Percentiles rank a stretch among this genome's conserved stretches.
phyloP scores from a whole-genome alignment of 2,329 filamentous ascomycete species.

The Neopestalotiopsis rosae region DNA sequence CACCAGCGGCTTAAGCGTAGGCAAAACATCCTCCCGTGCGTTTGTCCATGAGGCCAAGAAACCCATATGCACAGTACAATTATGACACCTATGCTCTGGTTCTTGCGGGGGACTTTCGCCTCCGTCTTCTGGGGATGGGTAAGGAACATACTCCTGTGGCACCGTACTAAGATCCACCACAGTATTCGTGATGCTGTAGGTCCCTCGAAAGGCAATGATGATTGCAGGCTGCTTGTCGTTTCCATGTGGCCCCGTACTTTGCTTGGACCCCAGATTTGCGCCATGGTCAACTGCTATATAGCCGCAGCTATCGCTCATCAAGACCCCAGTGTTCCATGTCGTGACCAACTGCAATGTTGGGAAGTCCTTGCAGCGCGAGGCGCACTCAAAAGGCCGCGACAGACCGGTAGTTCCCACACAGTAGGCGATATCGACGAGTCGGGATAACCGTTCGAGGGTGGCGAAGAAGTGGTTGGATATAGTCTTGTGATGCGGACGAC shows the following conservation, averaged over 20 bases:
- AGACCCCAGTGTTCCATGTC: constrained; percentile 88
- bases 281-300: constrained; percentile 88
- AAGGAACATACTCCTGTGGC: constrained; percentile 90
- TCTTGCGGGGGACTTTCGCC: constrained; percentile 38
- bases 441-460: constrained; percentile 85
- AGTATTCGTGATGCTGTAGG: constrained; percentile 91
- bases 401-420: constrained; percentile 89
- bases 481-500: constrained; percentile 54
- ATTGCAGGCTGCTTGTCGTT: constrained; percentile 51
- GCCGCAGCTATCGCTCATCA: constrained; percentile 90
- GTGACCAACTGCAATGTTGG: constrained; percentile 77
- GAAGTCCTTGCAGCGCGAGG: constrained; percentile 85
- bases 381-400: constrained; percentile 80
- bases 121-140: constrained; percentile 64
- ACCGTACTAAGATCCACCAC: constrained; percentile 88
- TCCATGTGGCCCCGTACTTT: constrained; percentile 16
- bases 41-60: constrained; percentile 86
- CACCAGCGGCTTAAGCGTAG: constrained; percentile 65
- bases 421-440: constrained; percentile 92
- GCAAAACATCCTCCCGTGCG: constrained; percentile 72
- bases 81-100: constrained; percentile 67
- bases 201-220: constrained; percentile 89
- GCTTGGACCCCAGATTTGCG: constrained; percentile 26
- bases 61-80: constrained; percentile 92
- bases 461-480: constrained; percentile 73